Conservation (phyloP, 2,329 filamentous ascomycete species). For the Pseudocercospora crystallina region DNA sequence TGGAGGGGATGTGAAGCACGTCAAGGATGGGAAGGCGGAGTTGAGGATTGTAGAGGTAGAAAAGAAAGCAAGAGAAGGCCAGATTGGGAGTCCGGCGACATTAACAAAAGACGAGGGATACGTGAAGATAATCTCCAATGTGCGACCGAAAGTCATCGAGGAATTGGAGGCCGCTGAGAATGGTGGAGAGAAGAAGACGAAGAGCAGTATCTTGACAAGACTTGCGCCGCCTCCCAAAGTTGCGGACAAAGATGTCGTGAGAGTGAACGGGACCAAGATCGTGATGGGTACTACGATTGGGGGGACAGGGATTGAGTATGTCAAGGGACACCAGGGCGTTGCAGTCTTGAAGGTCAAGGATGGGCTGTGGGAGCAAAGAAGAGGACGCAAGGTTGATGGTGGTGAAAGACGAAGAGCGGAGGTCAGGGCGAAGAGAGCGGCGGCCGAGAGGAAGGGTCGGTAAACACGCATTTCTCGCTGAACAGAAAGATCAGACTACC, state of each 20-base stretch:
- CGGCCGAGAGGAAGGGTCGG: conserved; percentile 65
- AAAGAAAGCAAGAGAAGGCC: conserved; percentile 3
- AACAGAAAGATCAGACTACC: too few relatives aligned
- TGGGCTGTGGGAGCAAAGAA: conserved; percentile 88
- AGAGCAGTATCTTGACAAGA: conserved; percentile 24
- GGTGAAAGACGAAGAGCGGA: conserved; percentile 88
- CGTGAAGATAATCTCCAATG: conserved; percentile 61
- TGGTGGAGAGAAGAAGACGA: conserved; percentile 5
- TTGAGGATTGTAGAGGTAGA: conserved; percentile 57
- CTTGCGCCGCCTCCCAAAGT: conserved; percentile 37
- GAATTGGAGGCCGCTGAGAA: conserved; percentile 12
- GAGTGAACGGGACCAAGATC: conserved; percentile 65
- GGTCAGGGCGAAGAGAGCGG: conserved; percentile 80
- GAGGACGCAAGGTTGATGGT: conserved; percentile 90
- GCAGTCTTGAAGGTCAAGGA: conserved; percentile 72
- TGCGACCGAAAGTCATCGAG: conserved; percentile 42
- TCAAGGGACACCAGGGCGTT: conserved; percentile 62
- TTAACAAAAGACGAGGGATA: conserved; percentile 56
- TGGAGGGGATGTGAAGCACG: conserved; percentile 77
- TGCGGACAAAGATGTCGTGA: conserved; percentile 32
- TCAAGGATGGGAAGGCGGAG: conserved; percentile 62
- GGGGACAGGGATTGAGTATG: conserved; percentile 70
- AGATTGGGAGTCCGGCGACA: conserved; percentile 40
- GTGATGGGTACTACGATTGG: conserved; percentile 67
- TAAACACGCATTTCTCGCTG: too few relatives aligned